Conservation (phyloP, 1,284 basidiomycete species). For the Lignosus rhinocerotis region DNA sequence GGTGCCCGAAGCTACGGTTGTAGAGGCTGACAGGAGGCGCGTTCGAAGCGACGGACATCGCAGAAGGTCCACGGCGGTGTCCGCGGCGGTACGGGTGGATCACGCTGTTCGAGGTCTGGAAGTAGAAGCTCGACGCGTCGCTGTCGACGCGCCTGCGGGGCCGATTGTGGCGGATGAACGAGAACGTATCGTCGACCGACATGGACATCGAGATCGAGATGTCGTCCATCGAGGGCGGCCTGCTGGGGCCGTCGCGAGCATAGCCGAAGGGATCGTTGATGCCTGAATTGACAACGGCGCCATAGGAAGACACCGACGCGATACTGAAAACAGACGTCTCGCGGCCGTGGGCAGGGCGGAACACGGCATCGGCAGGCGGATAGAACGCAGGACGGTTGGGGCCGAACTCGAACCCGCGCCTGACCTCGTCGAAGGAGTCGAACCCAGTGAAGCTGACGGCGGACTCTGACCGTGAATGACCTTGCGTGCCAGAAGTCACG, state of each 20-base stretch:
- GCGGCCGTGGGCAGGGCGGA: conserved; percentile 41
- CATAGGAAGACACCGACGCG: conserved; percentile 81
- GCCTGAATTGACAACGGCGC: conserved; percentile 64
- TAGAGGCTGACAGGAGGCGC: conserved; percentile 72
- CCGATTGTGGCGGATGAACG: conserved; percentile 50
- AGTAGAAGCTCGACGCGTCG: conserved; percentile 76
- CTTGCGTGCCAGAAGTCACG: conserved; percentile 16
- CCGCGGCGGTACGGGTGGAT: conserved; percentile 35
- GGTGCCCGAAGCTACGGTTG: conserved; percentile 57
- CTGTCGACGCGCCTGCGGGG: conserved; percentile 65
- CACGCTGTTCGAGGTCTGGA: conserved; percentile 36
- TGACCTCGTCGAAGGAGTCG: conserved; percentile 72
- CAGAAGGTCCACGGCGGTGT: conserved; percentile 49
- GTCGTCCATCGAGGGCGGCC: conserved; percentile 55
- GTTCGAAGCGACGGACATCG: conserved; percentile 47
- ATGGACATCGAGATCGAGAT: conserved; percentile 51
- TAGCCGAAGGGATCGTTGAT: conserved; percentile 77
- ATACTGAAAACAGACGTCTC: conserved; percentile 75
- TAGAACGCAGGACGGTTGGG: conserved; percentile 65
- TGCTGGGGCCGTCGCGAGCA: conserved; percentile 40
- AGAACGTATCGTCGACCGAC: conserved; percentile 72
- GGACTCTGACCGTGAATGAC: conserved; percentile 52
- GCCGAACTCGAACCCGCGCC: conserved; percentile 72
- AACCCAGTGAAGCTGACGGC: conserved; percentile 67
- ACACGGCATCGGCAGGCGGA: conserved; percentile 45